These are phyloP conservation scores for Pharnaceum exiguum DNA, from an alignment of 148 eudicot species.

Conservation along the genomic window DNA sequence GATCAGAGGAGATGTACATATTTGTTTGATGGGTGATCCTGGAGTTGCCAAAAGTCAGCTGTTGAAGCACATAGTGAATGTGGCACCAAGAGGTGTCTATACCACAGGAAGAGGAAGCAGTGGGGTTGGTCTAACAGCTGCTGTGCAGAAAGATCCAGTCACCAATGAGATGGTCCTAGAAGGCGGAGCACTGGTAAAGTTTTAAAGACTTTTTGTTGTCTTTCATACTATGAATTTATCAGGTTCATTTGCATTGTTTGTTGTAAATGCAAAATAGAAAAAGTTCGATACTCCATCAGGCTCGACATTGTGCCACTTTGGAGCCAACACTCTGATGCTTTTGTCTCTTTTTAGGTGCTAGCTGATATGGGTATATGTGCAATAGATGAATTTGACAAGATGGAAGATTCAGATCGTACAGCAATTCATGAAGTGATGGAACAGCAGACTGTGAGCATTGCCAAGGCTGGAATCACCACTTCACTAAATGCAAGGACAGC, in stretches of 20 bases:
- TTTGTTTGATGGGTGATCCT: constrained; percentile 99
- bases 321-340: background rate
- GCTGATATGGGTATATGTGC: constrained; percentile 99
- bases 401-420: constrained; percentile 98
- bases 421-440: constrained; percentile 99
- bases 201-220: background rate
- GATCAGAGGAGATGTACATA: constrained; percentile 96
- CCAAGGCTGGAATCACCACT: constrained; percentile 98
- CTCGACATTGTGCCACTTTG: background rate
- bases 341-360: constrained; percentile 49
- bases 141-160: constrained; percentile 96
- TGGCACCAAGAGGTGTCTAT: constrained; percentile 98
- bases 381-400: constrained; percentile 98
- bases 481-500: constrained; percentile 98
- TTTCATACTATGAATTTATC: background rate
- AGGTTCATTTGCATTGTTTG: constrained; percentile 4
- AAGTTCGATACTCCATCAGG: too few species aligned
- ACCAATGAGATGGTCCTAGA: constrained; percentile 97
- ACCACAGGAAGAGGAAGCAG: constrained; percentile 99
- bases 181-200: constrained; percentile 94
- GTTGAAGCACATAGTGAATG: constrained; percentile 90
- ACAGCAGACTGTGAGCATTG: constrained; percentile 99
- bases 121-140: constrained; percentile 99
- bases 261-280: too few species aligned
- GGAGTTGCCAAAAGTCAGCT: constrained; percentile 99